phyloP scores from a whole-genome alignment of 2,329 filamentous ascomycete genomes.

The Colletotrichum endophyticum region DNA sequence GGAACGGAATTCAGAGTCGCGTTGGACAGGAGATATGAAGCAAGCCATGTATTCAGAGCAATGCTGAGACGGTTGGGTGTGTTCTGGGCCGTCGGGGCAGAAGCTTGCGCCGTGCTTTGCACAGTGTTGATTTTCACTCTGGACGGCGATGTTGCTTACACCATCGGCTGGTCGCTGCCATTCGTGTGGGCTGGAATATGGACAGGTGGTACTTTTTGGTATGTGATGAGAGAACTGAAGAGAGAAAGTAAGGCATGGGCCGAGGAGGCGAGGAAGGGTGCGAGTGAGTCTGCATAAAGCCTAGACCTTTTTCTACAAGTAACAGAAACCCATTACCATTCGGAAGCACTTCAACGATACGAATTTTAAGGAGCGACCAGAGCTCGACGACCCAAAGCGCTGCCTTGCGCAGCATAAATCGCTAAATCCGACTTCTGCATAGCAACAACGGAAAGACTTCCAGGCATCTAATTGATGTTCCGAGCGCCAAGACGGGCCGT shows the following conservation, averaged over 20 bases:
- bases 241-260: conserved; percentile 29
- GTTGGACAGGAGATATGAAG: conserved; percentile 56
- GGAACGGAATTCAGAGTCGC: conserved; percentile 56
- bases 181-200: conserved; percentile 29
- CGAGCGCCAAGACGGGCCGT: neutral
- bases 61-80: conserved; percentile 56
- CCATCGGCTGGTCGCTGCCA: conserved; percentile 27
- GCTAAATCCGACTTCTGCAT: neutral
- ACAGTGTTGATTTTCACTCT: conserved; percentile 27
- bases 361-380: neutral
- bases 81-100: conserved; percentile 49
- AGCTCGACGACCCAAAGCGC: too few species aligned
- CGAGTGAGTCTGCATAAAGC: neutral
- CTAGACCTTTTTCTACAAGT: neutral
- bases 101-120: conserved; percentile 25
- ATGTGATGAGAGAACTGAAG: conserved; percentile 27
- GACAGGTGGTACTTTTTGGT: conserved; percentile 27
- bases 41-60: conserved; percentile 55
- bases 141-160: conserved; percentile 24
- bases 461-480: neutral
- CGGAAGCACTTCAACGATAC: neutral
- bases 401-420: neutral
- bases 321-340: neutral
- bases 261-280: conserved; percentile 20
- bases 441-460: neutral